These are phyloP conservation scores for Phylloporus scabripes DNA, from an alignment of 768 basidiomycete genomes.

Conservation along the genomic window DNA sequence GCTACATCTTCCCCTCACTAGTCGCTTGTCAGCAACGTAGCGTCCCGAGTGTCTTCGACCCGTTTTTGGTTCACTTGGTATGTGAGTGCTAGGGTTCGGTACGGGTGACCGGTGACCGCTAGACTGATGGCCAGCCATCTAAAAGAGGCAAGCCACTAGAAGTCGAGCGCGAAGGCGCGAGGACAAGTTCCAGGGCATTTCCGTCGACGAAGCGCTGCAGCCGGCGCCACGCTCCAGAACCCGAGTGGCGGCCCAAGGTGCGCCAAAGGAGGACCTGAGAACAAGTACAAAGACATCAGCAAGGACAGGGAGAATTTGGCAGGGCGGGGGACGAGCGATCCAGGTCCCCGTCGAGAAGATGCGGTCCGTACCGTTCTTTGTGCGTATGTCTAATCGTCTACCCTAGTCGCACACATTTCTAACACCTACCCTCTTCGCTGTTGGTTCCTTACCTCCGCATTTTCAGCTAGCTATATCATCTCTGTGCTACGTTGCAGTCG, in stretches of 20 bases:
- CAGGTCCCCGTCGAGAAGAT: slow-evolving; percentile 69
- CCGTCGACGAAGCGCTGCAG: slow-evolving; percentile 66
- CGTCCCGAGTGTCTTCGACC: slow-evolving; percentile 87
- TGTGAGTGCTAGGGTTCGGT: too few species aligned
- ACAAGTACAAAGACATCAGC: slow-evolving; percentile 53
- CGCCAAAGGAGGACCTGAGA: slow-evolving; percentile 60
- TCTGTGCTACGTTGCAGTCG: background rate
- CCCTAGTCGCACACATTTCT: too few species aligned
- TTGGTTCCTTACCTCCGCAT: slow-evolving; percentile 1
- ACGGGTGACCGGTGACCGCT: too few species aligned
- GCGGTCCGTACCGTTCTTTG: slow-evolving; percentile 41
- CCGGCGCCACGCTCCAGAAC: slow-evolving; percentile 38
- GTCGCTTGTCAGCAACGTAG: slow-evolving; percentile 67
- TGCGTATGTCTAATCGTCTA: too few species aligned
- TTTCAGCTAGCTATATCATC: slow-evolving; percentile 1
- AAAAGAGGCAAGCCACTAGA: too few species aligned
- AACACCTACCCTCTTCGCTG: too few species aligned
- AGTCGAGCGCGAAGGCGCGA: slow-evolving; percentile 79
- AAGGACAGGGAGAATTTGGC: slow-evolving; percentile 49
- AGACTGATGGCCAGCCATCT: too few species aligned
- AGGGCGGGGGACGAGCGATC: slow-evolving; percentile 70
- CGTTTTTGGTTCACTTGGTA: slow-evolving; percentile 78
- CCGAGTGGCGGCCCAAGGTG: slow-evolving; percentile 41
- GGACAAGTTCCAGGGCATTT: slow-evolving; percentile 77
- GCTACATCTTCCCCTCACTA: slow-evolving; percentile 77